These are phyloP conservation scores for Aspergillus jensenii DNA, from an alignment of 2,329 filamentous ascomycete species.

Conservation along the genomic window DNA sequence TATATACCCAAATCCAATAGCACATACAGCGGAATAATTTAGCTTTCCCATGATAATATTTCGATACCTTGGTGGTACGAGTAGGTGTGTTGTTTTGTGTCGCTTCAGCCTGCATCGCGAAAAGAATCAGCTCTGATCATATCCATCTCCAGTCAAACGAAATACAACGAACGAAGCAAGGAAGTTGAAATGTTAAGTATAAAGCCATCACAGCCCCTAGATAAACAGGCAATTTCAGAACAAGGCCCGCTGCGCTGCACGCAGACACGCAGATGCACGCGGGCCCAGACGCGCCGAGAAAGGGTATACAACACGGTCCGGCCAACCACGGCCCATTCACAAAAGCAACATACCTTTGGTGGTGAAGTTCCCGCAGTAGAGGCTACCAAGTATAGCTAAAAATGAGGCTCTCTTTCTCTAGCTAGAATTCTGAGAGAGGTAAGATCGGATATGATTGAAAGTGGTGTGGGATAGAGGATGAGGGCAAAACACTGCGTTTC, in stretches of 20 bases:
- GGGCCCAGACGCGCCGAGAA: background rate
- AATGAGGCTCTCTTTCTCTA: background rate
- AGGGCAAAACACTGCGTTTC: background rate
- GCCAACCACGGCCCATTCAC: background rate
- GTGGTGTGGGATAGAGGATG: background rate
- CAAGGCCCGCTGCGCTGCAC: background rate
- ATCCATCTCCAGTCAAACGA: background rate
- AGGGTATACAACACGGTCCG: background rate
- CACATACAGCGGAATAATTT: constrained; percentile 41
- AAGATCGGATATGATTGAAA: background rate
- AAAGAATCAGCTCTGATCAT: background rate
- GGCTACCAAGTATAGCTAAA: too few species aligned
- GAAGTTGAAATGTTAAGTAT: background rate
- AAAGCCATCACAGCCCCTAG: background rate
- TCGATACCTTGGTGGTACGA: background rate
- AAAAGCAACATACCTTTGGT: background rate
- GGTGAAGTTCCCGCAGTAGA: background rate
- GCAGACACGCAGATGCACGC: background rate
- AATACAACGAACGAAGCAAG: background rate
- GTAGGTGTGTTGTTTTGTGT: background rate
- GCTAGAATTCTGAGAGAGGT: background rate
- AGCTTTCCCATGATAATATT: constrained; percentile 37
- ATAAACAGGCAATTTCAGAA: background rate
- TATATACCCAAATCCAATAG: background rate
- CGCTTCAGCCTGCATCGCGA: background rate